A percentile compares a stretch with the other conserved stretches of the same genome.
phyloP scores from a whole-genome alignment of 1,284 basidiomycete species.

The Leccinum holopus region DNA sequence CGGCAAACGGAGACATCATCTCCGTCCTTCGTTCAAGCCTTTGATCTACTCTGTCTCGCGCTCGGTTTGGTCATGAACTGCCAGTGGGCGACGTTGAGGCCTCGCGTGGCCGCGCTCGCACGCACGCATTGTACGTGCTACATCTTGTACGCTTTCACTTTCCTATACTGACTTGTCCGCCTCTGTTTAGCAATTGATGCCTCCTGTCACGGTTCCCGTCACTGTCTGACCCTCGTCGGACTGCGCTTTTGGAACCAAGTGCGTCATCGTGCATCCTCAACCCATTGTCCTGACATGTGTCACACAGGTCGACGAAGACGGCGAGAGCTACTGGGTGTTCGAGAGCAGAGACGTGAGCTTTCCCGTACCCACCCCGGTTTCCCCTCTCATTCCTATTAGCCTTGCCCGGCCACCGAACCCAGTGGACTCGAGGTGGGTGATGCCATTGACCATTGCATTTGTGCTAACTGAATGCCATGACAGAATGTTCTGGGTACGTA shows the following conservation, averaged over 20 bases:
- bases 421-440: slow-evolving; percentile 79
- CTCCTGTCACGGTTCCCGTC: slow-evolving; percentile 45
- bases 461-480: slow-evolving; percentile 10
- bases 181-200: slow-evolving; percentile 44
- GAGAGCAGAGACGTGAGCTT: slow-evolving; percentile 83
- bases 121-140: slow-evolving; percentile 46
- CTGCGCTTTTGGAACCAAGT: slow-evolving; percentile 96
- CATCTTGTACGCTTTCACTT: not conserved
- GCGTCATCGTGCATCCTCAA: slow-evolving; percentile 11
- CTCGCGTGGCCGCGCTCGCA: slow-evolving; percentile 23
- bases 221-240: slow-evolving; percentile 77
- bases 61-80: too few species aligned
- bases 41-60: too few species aligned
- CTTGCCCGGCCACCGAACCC: slow-evolving; percentile 87
- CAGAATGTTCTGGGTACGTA: slow-evolving; percentile 88
- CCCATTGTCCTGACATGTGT: slow-evolving; percentile 12
- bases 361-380: not conserved
- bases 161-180: not conserved
- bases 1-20: too few species aligned
- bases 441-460: slow-evolving; percentile 4
- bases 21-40: too few species aligned
- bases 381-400: slow-evolving; percentile 47
- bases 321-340: slow-evolving; percentile 95
- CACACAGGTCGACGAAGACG: slow-evolving; percentile 86
- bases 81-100: too few species aligned